Evolutionary conservation across 75 land plant species (phyloP).

Genomic region (Ceratopteris richardii): DNA sequence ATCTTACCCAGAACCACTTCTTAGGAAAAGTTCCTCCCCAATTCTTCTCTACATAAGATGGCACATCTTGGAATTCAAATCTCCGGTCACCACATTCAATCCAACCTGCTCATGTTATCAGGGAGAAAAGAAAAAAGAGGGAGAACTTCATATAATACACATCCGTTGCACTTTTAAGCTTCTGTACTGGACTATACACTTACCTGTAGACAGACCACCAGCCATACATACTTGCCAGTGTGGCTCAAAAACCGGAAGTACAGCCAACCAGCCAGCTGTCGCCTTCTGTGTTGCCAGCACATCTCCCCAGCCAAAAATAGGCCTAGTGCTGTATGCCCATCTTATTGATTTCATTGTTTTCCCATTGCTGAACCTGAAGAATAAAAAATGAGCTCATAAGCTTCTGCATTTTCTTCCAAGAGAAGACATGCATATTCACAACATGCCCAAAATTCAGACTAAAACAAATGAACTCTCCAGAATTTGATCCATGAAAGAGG

Average conservation of each 20-base stretch:
- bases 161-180: too few relatives aligned
- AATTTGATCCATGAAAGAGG: too few relatives aligned
- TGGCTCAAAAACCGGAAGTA: slow-evolving; percentile 93
- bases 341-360: slow-evolving; percentile 58
- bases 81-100: slow-evolving; percentile 85
- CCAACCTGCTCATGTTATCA: too few relatives aligned
- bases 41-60: slow-evolving; percentile 91
- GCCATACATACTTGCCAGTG: slow-evolving; percentile 99
- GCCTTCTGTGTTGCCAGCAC: slow-evolving; percentile 59
- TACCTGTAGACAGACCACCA: slow-evolving; percentile 87
- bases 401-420: too few relatives aligned
- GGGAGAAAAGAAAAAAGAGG: too few relatives aligned
- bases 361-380: slow-evolving; percentile 48
- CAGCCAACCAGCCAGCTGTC: slow-evolving; percentile 97
- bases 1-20: slow-evolving; percentile 85
- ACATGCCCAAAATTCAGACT: too few relatives aligned
- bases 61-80: slow-evolving; percentile 81
- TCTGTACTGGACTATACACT: too few relatives aligned
- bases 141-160: too few relatives aligned
- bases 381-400: too few relatives aligned
- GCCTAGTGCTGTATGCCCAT: slow-evolving; percentile 85
- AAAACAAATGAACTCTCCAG: too few relatives aligned
- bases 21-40: slow-evolving; percentile 93
- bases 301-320: slow-evolving; percentile 93
- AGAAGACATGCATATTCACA: too few relatives aligned